Evolutionary conservation across 2,329 filamentous ascomycete genomes (phyloP), one percentile per base, ranked within the genome.

Genomic region (Botrytis elliptica): DNA sequence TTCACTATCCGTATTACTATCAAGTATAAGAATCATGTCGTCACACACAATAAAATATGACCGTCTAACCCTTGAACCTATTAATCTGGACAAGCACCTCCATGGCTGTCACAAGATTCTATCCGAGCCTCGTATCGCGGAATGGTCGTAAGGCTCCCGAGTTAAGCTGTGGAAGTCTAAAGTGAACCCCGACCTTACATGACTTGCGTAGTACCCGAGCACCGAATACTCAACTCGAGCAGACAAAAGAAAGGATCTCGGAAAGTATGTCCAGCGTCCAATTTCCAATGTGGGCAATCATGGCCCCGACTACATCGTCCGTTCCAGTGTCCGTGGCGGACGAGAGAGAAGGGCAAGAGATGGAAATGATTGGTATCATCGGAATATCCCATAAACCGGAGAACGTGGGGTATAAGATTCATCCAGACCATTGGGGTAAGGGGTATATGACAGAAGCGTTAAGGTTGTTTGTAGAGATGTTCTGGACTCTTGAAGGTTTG

Each of bases 361-460:
- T 64, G 14, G 70, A 57, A 63, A 63, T 70, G 71, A 64, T 73
- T 25, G 71, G 71, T n/a, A 25, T 70, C 22, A 70, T 73, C 5
- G 71, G 64, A 20, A 46, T 40, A 14, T 57, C 42, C 22, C n/a
- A 60, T 22, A 65, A 63, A 36, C 74, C 71, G 14, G 52, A 67
- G 22, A 75, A 76, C 25, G 38, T 78, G 6, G 76, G 63, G 8
- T 78, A 78, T 55, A 76, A 70, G 49, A 36, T 77, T 6, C 60
- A 76, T 60, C 70, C 70, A n/a, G 52, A 71, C 8, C 74, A 72
- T 49, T 76, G 75, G 76, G 70, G 68, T 29, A 73, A 75, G 22
- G 77, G 76, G 1, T 76, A 76, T 52, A 76, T 75, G 71, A 64
- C 69, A 22, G 74, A 77, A 55, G 76, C 74, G 8, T 40, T 78